Evolutionary conservation across 2,329 filamentous ascomycete species (phyloP).

Genomic region (Fusarium sterilihyphosum): DNA sequence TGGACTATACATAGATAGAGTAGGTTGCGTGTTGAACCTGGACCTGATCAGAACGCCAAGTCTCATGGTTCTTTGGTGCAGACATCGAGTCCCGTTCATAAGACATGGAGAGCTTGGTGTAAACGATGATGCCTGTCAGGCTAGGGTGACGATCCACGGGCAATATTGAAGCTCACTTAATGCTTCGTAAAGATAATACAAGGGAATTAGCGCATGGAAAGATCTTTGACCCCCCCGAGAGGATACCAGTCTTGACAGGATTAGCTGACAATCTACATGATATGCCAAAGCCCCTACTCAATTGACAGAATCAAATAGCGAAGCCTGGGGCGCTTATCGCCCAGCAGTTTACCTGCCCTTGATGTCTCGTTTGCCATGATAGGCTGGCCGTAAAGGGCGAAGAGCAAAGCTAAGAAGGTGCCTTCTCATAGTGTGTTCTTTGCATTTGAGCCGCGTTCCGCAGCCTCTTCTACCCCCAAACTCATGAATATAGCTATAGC

Average conservation of each 20-base stretch:
- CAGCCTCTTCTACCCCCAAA: background rate
- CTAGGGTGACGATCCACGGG: fast-evolving
- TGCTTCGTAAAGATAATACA: background rate
- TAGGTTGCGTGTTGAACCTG: no score
- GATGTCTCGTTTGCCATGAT: background rate
- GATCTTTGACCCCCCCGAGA: background rate
- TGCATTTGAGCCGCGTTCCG: background rate
- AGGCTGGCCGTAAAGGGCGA: fast-evolving
- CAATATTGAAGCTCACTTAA: fast-evolving
- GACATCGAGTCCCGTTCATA: background rate
- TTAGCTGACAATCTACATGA: background rate
- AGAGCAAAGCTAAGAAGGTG: background rate
- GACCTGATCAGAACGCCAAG: background rate
- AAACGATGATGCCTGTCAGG: fast-evolving
- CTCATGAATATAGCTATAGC: background rate
- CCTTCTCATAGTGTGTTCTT: background rate
- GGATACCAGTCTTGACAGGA: background rate
- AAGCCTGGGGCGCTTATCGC: no score
- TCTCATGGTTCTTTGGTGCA: background rate
- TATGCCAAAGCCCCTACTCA: no score
- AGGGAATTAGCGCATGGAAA: background rate
- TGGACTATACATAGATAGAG: background rate
- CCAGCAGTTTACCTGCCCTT: background rate
- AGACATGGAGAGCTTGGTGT: background rate
- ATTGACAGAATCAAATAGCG: no score